Conservation (phyloP, 2,329 filamentous ascomycete species). For the Periglandula ipomoeae region DNA sequence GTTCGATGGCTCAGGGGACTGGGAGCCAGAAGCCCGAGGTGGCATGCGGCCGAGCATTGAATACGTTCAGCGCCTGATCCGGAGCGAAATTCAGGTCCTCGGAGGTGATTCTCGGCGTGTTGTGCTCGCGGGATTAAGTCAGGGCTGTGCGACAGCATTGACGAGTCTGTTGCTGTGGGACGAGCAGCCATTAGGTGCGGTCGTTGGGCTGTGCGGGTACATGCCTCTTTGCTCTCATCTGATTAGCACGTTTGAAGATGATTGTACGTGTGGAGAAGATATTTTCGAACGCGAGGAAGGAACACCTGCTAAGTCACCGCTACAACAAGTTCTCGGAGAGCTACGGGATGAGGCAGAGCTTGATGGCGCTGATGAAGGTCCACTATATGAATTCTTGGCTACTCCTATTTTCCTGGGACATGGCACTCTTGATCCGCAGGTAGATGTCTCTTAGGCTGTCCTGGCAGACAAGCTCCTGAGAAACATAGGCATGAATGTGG, state of each 20-base stretch:
- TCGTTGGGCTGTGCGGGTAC: constrained; percentile 36
- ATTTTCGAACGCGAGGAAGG: constrained; percentile 13
- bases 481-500: constrained; percentile 23
- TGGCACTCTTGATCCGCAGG: constrained; percentile 31
- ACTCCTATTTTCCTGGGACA: constrained; percentile 38
- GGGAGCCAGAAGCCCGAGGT: constrained; percentile 21
- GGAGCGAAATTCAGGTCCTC: constrained; percentile 25
- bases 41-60: constrained; percentile 31
- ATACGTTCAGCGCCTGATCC: constrained; percentile 29
- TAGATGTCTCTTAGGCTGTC: constrained; percentile 27
- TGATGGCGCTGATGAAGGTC: not conserved
- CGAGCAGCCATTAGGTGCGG: constrained; percentile 26
- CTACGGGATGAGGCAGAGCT: constrained; percentile 21
- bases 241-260: constrained; percentile 11
- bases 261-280: constrained; percentile 7
- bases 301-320: constrained; percentile 5
- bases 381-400: constrained; percentile 10
- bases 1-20: constrained; percentile 27
- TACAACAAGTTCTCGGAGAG: constrained; percentile 16
- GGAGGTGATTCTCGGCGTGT: constrained; percentile 27
- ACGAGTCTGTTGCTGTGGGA: constrained; percentile 34
- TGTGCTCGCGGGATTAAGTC: constrained; percentile 42
- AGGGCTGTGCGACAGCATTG: constrained; percentile 41
- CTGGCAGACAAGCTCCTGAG: constrained; percentile 24
- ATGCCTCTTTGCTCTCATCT: constrained; percentile 31